Evolutionary conservation across 202 grass and related monocot species (phyloP).

Genomic region (Schoenoplectus tabernaemontani): DNA sequence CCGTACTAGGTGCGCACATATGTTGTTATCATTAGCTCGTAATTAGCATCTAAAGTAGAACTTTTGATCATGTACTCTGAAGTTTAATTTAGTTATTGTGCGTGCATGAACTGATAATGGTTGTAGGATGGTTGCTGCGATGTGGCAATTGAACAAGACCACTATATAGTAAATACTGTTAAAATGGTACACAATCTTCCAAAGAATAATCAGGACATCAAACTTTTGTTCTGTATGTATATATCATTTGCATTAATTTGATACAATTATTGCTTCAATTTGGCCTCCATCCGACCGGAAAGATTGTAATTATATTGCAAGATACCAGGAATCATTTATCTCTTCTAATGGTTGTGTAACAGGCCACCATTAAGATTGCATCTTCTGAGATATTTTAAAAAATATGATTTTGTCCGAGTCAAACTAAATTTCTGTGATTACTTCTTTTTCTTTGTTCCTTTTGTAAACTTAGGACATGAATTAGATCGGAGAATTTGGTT

Average conservation of each 20-base stretch:
- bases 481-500: slow-evolving; percentile 13
- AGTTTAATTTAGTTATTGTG: background rate
- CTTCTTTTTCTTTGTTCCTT: background rate
- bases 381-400: background rate
- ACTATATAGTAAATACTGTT: background rate
- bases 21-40: background rate
- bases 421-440: background rate
- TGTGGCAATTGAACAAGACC: background rate
- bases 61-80: background rate
- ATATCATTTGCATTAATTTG: background rate
- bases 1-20: background rate
- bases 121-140: background rate
- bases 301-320: background rate
- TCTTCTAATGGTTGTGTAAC: background rate
- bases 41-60: background rate
- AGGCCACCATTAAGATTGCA: background rate
- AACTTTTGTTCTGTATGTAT: background rate
- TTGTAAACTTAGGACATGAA: background rate
- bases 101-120: background rate
- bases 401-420: background rate
- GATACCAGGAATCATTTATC: background rate
- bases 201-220: background rate
- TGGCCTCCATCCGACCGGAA: background rate
- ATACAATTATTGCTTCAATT: background rate
- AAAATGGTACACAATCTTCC: background rate